Base-by-base conservation (phyloP, 805 yeast genomes). In the Lachancea thermotolerans region DNA sequence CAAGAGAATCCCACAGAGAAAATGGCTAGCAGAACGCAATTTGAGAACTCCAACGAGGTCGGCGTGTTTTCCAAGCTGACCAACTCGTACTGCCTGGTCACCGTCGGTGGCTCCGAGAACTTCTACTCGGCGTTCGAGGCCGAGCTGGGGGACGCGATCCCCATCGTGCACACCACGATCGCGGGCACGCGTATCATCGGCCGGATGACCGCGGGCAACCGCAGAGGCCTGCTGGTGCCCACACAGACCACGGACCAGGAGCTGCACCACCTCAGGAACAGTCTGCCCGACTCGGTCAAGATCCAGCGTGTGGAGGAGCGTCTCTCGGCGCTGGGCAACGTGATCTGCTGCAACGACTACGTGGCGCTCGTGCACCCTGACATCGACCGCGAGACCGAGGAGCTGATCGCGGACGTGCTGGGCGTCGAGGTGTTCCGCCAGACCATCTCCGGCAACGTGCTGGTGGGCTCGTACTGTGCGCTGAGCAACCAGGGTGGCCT, bases 351-450 rank as follows among this genome's bases (percentile, higher is more conserved):
- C 72, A 93, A 93, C 69, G 99, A 93, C 68, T 93, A 93, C 65
- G 99, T 95, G 58, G 99, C 99, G 3, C 77, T 93, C 54, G 99
- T 93, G 44, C 99, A 93, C 69, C 99, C 99, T 42, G 99, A 93
- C 72, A 88, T 93, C 54, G 99, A 93, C 74, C 83, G 99, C 66
- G 99, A 93, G 70, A 93, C 99, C 43, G 99, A 93, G 72, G 99
- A 93, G 72, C 73, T 93, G 57, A 93, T 93, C 64, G 95, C 98
- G 38, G 99, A 93, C 68, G 96, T 90, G 12, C 76, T 93, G 48
- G 99, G 99, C 49, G 99, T 93, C 44, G 99, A 93, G 71, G 99
- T 93, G 38, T 93, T 93, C 78, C 84, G 98, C 73, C 99, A 93
- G 70, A 93, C 99, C 39, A 90, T 93, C 58, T 97, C 99, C 11